Conservation (phyloP, 371 early-diverging fungal species). For the Mortierella polycephala region DNA sequence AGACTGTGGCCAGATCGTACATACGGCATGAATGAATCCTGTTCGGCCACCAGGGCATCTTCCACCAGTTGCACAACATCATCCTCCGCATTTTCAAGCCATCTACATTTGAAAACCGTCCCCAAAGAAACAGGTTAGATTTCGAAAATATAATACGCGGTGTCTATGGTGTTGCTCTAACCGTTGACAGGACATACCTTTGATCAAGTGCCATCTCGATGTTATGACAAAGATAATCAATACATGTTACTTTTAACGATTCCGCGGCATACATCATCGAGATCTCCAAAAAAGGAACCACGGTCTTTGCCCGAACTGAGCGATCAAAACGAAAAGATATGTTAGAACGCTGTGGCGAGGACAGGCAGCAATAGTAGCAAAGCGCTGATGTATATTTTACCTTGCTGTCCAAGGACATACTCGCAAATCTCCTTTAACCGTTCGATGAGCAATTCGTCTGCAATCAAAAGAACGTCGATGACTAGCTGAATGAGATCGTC, state of each 20-base stretch:
- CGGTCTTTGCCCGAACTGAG: constrained; percentile 64
- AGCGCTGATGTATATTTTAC: constrained; percentile 6
- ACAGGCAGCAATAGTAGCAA: background rate
- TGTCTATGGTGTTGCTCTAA: background rate
- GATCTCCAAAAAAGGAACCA: constrained; percentile 62
- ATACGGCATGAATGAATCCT: constrained; percentile 49
- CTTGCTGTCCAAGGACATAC: constrained; percentile 57
- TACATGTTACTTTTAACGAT: constrained; percentile 62
- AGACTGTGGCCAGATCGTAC: constrained; percentile 53
- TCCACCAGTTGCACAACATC: constrained; percentile 55
- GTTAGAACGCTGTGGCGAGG: background rate
- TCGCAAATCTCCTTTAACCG: constrained; percentile 68
- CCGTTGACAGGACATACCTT: constrained; percentile 41
- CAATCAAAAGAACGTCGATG: constrained; percentile 64
- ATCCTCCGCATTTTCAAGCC: constrained; percentile 47
- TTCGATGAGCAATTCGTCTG: constrained; percentile 73
- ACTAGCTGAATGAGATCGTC: constrained; percentile 65
- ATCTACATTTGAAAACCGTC: constrained; percentile 6
- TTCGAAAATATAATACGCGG: background rate
- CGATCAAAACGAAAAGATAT: background rate
- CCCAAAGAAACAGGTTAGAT: background rate
- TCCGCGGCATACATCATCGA: constrained; percentile 65
- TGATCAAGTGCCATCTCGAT: constrained; percentile 66
- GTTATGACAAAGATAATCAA: constrained; percentile 71
- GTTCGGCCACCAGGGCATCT: constrained; percentile 44